Evolutionary conservation across 2,329 filamentous ascomycete species (phyloP), one percentile per base, ranked within the genome.

Genomic region (Trichocomaceae sp.): DNA sequence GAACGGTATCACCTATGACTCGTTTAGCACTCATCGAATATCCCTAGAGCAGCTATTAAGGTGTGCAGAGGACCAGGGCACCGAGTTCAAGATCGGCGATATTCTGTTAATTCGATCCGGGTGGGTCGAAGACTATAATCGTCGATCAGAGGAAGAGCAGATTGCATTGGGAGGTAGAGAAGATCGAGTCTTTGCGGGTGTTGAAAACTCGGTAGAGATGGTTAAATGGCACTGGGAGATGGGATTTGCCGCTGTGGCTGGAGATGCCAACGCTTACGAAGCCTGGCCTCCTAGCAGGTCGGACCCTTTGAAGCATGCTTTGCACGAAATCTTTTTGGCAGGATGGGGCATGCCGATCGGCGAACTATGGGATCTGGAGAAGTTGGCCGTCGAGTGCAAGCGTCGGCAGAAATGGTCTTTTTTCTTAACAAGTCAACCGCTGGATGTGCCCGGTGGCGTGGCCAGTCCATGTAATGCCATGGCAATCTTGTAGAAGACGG

Each of bases 321-420:
- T 53, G 17, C 51, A 53, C 15, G 44, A 53, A 29, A 20, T 47
- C 8, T 44, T 53, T 15, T 29, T 53, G 12, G 33, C 51, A 2
- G 33, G 44, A 29, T 53, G 51, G 51, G 51, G 44, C 3, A 31
- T 53, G 22, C 22, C 44, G 3, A 53, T 48, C 9, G 51, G 51
- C 17, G 51, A 53, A 20, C 5, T 53, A 20, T 47, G 45, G 33
- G 10, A 42, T 31, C 17, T 53, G 13, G 51, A 53, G 13, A 12
- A 47, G 9, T 31, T 53, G 19, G 37, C 45, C 2, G 33, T 12
- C 5, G 26, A 44, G 26, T 42, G 45, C 17, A 48, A 47, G 19
- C 17, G 46, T 10, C 5, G 15, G 3, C n/a, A 15, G 2, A 49
- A 33, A 17, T 44, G 46, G 45, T 26, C 37, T 19, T 44, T 54